Evolutionary conservation across 192 early-diverging fungal species (phyloP).

Genomic region (Linderina pennispora): DNA sequence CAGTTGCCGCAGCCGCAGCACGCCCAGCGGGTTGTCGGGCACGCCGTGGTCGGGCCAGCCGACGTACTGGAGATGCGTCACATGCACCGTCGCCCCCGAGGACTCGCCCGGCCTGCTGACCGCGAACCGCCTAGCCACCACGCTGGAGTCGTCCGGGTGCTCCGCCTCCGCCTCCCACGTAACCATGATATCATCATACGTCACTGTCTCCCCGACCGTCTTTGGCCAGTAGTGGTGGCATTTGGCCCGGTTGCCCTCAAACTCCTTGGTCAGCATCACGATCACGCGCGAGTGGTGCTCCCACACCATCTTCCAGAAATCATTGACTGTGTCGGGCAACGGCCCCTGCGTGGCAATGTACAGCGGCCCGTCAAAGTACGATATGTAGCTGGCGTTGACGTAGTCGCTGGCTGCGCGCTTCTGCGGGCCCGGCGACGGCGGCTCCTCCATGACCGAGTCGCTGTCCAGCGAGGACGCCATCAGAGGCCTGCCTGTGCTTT

Average conservation of each 20-base stretch:
- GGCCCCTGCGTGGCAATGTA: conserved; percentile 94
- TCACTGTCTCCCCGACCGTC: conserved; percentile 21
- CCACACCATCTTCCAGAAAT: conserved; percentile 91
- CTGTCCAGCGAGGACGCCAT: conserved; percentile 30
- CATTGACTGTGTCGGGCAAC: conserved; percentile 59
- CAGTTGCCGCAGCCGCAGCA: conserved; percentile 54
- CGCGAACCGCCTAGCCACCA: conserved; percentile 53
- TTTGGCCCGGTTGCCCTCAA: conserved; percentile 66
- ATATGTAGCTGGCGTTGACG: conserved; percentile 81
- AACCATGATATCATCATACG: conserved; percentile 52
- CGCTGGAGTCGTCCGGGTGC: conserved; percentile 45
- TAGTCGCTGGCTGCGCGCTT: conserved; percentile 47
- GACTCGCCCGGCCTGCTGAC: conserved; percentile 24
- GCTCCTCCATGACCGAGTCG: too few species aligned
- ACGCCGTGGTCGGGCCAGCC: conserved; percentile 83
- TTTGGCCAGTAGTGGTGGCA: conserved; percentile 87
- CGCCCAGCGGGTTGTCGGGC: conserved; percentile 50
- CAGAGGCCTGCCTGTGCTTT: conserved; percentile 37
- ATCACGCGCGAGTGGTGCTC: conserved; percentile 71
- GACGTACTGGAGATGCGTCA: conserved; percentile 72
- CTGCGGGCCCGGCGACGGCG: background rate
- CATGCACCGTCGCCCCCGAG: conserved; percentile 15
- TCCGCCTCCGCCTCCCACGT: conserved; percentile 49
- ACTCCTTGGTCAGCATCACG: conserved; percentile 83
- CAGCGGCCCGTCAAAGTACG: conserved; percentile 39